A percentile compares a stretch with the other conserved stretches of the same genome.
phyloP scores from a whole-genome alignment of 176 grass and related monocot genomes.

The Aechmea fasciata region DNA sequence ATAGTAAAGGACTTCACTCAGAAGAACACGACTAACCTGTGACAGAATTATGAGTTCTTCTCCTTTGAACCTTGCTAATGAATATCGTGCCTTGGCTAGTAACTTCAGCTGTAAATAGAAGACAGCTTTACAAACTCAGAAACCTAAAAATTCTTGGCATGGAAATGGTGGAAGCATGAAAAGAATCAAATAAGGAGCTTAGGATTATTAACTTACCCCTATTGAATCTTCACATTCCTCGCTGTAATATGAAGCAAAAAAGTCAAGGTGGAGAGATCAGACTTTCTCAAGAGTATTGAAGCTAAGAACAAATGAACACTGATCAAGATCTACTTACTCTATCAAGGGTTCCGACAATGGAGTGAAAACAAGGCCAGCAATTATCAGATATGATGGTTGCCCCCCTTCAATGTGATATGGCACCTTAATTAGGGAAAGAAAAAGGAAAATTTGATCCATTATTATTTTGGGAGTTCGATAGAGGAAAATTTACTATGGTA shows the following conservation, averaged over 20 bases:
- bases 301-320: conserved; percentile 8
- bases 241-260: conserved; percentile 39
- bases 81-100: conserved; percentile 89
- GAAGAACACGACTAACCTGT: conserved; percentile 41
- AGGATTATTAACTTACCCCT: conserved; percentile 53
- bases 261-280: conserved; percentile 5
- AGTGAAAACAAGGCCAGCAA: conserved; percentile 94
- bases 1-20: not conserved
- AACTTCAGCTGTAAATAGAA: conserved; percentile 58
- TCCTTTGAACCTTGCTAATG: conserved; percentile 68
- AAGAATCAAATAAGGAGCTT: not conserved
- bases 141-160: not conserved
- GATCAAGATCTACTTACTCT: conserved; percentile 51
- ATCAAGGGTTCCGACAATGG: conserved; percentile 91
- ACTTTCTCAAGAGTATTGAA: conserved; percentile 3
- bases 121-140: conserved; percentile 7
- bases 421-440: conserved; percentile 43
- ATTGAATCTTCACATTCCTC: conserved; percentile 87
- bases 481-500: not conserved
- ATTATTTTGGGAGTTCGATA: conserved; percentile 15
- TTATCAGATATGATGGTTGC: conserved; percentile 90
- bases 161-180: not conserved
- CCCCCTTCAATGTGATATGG: conserved; percentile 69
- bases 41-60: conserved; percentile 94
- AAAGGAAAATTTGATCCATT: conserved; percentile 18